Base-by-base conservation (phyloP, 2,329 filamentous ascomycete genomes). In the Exserohilum rostratum region DNA sequence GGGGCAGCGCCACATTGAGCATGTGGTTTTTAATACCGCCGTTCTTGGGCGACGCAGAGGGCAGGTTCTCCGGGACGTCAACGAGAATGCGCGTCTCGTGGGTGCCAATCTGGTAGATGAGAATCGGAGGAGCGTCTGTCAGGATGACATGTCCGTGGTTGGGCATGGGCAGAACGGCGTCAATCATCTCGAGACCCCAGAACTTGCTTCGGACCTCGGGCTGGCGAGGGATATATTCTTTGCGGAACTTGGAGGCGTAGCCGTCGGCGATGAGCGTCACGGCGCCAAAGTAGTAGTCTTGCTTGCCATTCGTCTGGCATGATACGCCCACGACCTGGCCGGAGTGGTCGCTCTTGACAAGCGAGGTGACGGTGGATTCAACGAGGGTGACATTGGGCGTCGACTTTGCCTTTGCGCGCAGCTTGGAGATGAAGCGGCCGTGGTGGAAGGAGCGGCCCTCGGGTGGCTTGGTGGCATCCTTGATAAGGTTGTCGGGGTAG, bases 41-140 rank as follows among this genome's bases (percentile, higher is more conserved):
- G 45, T 85, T 86, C 31, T 87, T 83, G 2, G 87, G 80, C 0
- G 87, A 85, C 0, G 93, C 93, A 15, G 87, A 86, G 6, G 91
- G 87, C 2, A 90, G 82, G 68, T 88, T 86, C 27, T 89, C 85
- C 4, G 93, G 93, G 11, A 98, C 87, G 73, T 98, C 93, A 67
- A 98, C 86, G 18, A 99, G 84, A 11, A 89, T 90, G 61, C 95
- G 87, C 1, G 95, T 99, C 79, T 98, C 95, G 78, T 90, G 93
- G 4, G 91, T 90, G 70, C 95, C 93, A 72, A 99, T 99, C 78
- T 98, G 95, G 80, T 99, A 99, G 54, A 99, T 85, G 20, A 99
- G 86, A 30, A 96, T 86, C 0, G 95, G 93, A 0, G 87, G 80
- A 40, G 85, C 84, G 60, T 90, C 85, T 66, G 88, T 88, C 58